Evolutionary conservation across 1,139 yeast genomes (phyloP).

Genomic region (Hyphopichia buzzinii): DNA sequence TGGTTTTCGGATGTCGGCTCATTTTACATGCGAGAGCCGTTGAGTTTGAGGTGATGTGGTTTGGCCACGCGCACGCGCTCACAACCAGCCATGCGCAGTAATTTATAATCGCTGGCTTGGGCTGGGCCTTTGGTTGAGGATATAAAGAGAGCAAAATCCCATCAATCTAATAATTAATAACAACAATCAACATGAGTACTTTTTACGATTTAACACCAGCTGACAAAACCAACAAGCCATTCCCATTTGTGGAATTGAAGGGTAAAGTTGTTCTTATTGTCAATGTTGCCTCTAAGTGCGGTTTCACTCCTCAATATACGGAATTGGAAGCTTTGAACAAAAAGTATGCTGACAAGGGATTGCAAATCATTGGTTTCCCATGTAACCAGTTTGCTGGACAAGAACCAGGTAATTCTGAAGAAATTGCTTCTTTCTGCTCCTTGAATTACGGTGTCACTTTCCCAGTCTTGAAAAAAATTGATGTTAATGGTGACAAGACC

Average conservation of each 20-base stretch:
- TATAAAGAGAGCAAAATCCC: not conserved
- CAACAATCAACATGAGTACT: slow-evolving; percentile 23
- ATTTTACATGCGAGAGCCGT: no score
- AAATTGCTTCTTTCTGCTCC: slow-evolving; percentile 39
- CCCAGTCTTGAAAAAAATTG: slow-evolving; percentile 83
- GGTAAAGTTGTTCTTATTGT: slow-evolving; percentile 91
- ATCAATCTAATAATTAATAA: no score
- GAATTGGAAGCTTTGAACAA: slow-evolving; percentile 82
- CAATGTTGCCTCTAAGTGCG: slow-evolving; percentile 91
- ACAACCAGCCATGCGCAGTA: no score
- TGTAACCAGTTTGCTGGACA: slow-evolving; percentile 64
- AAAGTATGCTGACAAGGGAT: slow-evolving; percentile 71
- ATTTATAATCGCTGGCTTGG: not conserved
- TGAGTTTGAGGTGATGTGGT: no score
- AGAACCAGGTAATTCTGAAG: slow-evolving; percentile 44
- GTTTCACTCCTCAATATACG: slow-evolving; percentile 76
- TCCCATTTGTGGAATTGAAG: slow-evolving; percentile 64
- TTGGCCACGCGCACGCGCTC: no score
- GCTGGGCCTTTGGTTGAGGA: not conserved
- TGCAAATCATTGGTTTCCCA: slow-evolving; percentile 88
- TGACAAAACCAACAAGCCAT: slow-evolving; percentile 55
- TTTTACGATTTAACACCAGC: slow-evolving; percentile 43
- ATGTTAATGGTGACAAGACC: slow-evolving; percentile 81
- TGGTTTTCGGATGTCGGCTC: no score
- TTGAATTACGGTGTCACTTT: slow-evolving; percentile 62